Percentiles rank a stretch among this genome's conserved stretches.
These are phyloP conservation scores for Ilex aquifolium DNA, from an alignment of 257 asterid genomes.

Conservation along the genomic window DNA sequence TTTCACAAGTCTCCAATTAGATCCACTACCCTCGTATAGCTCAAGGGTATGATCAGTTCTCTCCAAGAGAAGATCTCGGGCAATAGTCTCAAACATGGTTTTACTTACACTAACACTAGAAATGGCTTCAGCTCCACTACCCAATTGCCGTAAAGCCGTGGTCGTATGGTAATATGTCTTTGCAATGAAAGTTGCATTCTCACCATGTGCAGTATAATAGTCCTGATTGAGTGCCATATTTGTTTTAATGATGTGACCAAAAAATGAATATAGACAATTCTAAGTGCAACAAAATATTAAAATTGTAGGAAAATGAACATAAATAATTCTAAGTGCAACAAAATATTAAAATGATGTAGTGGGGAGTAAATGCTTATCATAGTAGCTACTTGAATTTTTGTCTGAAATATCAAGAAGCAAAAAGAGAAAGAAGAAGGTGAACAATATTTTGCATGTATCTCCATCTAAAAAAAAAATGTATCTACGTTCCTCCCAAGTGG, in stretches of 20 bases:
- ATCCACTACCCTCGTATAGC: slow-evolving; percentile 79
- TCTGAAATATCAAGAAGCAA: no score
- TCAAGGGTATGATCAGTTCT: slow-evolving; percentile 86
- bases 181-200: slow-evolving; percentile 79
- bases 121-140: slow-evolving; percentile 73
- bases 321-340: not conserved
- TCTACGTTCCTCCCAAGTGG: no score
- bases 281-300: not conserved
- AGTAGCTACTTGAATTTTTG: no score
- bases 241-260: slow-evolving; percentile 5
- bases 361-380: no score
- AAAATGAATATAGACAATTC: not conserved
- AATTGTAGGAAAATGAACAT: slow-evolving; percentile 3
- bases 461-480: no score
- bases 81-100: slow-evolving; percentile 84
- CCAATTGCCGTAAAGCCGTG: slow-evolving; percentile 81
- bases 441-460: no score
- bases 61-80: slow-evolving; percentile 83
- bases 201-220: slow-evolving; percentile 87
- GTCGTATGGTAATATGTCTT: slow-evolving; percentile 93
- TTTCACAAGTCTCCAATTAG: slow-evolving; percentile 78
- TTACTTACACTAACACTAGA: slow-evolving; percentile 81
- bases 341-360: not conserved
- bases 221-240: slow-evolving; percentile 37
- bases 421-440: no score